These are phyloP conservation scores for Platanus orientalis DNA, from an alignment of 164 flowering plant species.

Conservation along the genomic window DNA sequence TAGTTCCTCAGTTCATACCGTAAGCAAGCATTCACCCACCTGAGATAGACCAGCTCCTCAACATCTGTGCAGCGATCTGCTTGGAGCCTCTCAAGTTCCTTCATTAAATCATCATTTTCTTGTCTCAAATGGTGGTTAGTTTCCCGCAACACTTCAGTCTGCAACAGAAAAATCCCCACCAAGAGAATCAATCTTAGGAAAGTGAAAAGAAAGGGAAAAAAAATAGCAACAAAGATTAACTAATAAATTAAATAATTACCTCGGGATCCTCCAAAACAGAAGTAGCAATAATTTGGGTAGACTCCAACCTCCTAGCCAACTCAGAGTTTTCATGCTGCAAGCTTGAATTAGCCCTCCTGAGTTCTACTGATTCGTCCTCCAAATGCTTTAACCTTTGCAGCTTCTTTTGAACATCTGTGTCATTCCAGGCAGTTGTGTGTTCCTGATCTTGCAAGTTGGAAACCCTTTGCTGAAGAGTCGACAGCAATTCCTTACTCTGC, in stretches of 20 bases:
- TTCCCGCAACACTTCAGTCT: conserved; percentile 44
- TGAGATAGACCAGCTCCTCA: conserved; percentile 87
- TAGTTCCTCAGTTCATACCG: conserved; percentile 74
- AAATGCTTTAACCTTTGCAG: conserved; percentile 41
- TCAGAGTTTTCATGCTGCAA: conserved; percentile 66
- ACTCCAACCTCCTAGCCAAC: conserved; percentile 53
- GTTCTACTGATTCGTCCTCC: conserved; percentile 43
- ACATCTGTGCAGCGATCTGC: conserved; percentile 59
- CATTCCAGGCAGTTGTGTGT: conserved; percentile 13
- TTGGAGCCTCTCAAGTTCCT: conserved; percentile 64
- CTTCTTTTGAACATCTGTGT: conserved; percentile 24
- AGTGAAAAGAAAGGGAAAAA: not conserved
- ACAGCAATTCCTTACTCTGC: conserved; percentile 54
- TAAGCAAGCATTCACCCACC: conserved; percentile 93
- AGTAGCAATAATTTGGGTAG: conserved; percentile 51
- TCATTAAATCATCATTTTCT: conserved; percentile 49
- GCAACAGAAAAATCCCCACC: conserved; percentile 9
- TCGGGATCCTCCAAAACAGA: conserved; percentile 49
- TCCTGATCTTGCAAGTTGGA: conserved; percentile 51
- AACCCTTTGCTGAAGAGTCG: conserved; percentile 53
- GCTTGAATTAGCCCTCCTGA: conserved; percentile 41
- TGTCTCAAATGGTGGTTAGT: conserved; percentile 29
- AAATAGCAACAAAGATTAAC: not conserved
- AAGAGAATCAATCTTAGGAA: not conserved
- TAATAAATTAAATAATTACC: conserved; percentile 35